Base-by-base conservation (phyloP, 495 filamentous ascomycete species). In the Penicillium parvum region DNA sequence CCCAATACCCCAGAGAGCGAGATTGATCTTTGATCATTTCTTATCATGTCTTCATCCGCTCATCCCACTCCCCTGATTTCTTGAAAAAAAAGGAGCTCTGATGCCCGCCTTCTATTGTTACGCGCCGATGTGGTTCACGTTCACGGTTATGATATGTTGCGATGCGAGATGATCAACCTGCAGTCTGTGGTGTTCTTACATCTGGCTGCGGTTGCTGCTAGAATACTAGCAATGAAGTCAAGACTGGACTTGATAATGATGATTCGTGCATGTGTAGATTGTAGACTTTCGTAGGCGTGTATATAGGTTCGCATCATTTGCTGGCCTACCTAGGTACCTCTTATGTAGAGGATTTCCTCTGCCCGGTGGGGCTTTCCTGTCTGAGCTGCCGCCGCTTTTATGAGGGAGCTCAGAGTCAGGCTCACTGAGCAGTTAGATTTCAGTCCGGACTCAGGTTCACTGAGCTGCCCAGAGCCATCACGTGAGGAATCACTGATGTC, bases 101-200 rank as follows among this genome's bases (percentile, higher is more conserved):
- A n/a, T n/a, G n/a, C 26, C 32, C 33, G 23, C 36, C 40, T 45
- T 45, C 27, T 43, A 12, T 39, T 46, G 29, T 58, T 50, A 61
- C 49, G 57, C 50, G 57, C 47, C 52, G 57, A 61, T 61, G 55
- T 55, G 52, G 47, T 46, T 56, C 46, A 57, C 38, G 54, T 54
- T 55, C 48, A 63, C 45, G 57, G 30, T 62, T 60, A 63, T 48
- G 60, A 58, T 49, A 52, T 35, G 56, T 55, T 56, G 52, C 32
- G 55, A 64, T 57, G 53, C 42, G 53, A 54, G 60, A 64, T 59
- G 52, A 60, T 48, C 40, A 51, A 58, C 49, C 35, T 41, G 20
- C 22, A 17, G 32, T 21, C 18, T 35, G 18, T 6, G n/a, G n/a
- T n/a, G n/a, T n/a, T n/a, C n/a, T 36, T 32, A 14, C 18, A 25